phyloP scores from a whole-genome alignment of 2,329 filamentous ascomycete species.

The Aspergillus texensis region DNA sequence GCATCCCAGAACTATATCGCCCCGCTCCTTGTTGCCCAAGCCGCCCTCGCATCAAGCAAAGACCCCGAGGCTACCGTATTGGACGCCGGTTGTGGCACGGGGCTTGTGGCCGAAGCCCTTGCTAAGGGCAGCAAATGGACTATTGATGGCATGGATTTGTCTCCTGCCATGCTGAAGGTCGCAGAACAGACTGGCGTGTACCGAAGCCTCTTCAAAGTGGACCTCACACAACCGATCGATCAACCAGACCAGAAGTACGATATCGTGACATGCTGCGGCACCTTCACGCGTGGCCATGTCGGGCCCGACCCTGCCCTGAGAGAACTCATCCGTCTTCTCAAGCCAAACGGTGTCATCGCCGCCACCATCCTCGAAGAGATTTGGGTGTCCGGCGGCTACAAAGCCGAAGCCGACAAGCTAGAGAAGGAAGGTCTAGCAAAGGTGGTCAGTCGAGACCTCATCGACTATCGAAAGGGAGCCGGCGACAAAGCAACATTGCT shows the following conservation, averaged over 20 bases:
- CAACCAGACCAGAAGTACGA: constrained; percentile 50
- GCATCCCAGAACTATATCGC: constrained; percentile 45
- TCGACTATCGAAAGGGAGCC: constrained; percentile 33
- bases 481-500: constrained; percentile 34
- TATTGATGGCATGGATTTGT: constrained; percentile 59
- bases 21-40: constrained; percentile 42
- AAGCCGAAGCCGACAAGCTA: constrained; percentile 48
- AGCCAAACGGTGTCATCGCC: constrained; percentile 52
- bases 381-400: constrained; percentile 54
- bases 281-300: constrained; percentile 59
- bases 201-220: constrained; percentile 47
- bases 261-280: constrained; percentile 57
- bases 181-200: constrained; percentile 55
- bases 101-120: constrained; percentile 55
- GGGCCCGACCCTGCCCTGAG: constrained; percentile 52
- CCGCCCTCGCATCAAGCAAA: constrained; percentile 28
- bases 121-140: constrained; percentile 45
- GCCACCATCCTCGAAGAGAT: constrained; percentile 56
- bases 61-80: constrained; percentile 41
- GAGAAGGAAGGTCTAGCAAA: constrained; percentile 37
- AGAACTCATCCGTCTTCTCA: constrained; percentile 55
- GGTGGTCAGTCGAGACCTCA: constrained; percentile 30
- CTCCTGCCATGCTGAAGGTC: constrained; percentile 56
- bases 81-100: constrained; percentile 61
- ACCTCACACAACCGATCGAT: constrained; percentile 51